Evolutionary conservation across 2,329 filamentous ascomycete genomes (phyloP), one percentile per base, ranked within the genome.

Genomic region (Colletotrichum tamarilloi): DNA sequence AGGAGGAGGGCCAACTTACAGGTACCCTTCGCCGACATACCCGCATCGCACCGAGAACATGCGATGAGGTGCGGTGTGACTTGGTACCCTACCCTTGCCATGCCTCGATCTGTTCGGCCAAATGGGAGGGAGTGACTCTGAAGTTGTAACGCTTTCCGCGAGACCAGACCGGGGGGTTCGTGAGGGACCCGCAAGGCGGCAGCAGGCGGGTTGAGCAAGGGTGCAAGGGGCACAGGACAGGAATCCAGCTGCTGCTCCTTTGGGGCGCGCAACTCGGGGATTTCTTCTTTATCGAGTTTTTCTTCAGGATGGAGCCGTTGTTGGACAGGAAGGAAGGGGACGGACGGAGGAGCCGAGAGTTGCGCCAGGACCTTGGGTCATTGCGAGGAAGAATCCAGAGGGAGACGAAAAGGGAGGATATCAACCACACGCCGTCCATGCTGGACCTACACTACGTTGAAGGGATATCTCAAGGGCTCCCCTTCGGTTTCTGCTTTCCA

Each of bases 271-370:
- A 71, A 70, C 22, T 56, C 67, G 71, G 68, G 55, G 57, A 6
- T 24, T 60, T 24, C 57, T 38, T 38, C 38, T 42, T 42, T 8
- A 42, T 60, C 32, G 32, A 42, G 49, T 42, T 35, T 57, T 49
- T 71, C 60, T 71, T 67, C 56, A 62, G 42, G 42, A 35, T 62
- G 55, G 42, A 52, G 55, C 2, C 22, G 55, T 57, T 69, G 71
- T 73, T 73, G 71, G 71, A 71, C 56, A 71, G 60, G 71, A 73
- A 62, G 53, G 55, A 73, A 73, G 71, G 71, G 71, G 14, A 35
- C 32, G 32, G 53, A 65, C 49, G 55, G 62, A 14, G 46, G 26
- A 71, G 55, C 60, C 67, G 67, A 66, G 67, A 32, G 28, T 63
- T 46, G 30, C 70, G 66, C 38, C 55, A 32, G 52, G 63, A 60